phyloP scores from a whole-genome alignment of 441 rosid genomes.

The Erodium moschatum region DNA sequence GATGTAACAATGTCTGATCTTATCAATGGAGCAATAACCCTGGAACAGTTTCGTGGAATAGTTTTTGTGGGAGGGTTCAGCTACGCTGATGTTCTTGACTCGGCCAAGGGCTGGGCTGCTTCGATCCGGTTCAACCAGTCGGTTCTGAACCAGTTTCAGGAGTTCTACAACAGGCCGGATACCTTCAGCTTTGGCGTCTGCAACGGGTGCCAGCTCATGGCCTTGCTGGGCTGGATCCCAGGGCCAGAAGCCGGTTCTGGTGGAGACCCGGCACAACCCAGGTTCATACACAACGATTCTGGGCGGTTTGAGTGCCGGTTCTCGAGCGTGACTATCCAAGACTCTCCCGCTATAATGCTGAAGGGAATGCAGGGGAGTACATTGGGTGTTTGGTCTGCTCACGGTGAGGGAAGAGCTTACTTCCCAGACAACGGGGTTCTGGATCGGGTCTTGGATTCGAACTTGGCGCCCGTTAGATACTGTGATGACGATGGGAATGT shows the following conservation, averaged over 20 bases:
- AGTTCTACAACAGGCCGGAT: slow-evolving; percentile 76
- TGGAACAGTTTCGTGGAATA: slow-evolving; percentile 64
- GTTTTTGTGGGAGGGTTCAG: slow-evolving; percentile 95
- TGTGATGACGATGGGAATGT: slow-evolving; percentile 80
- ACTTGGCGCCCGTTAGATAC: slow-evolving; percentile 74
- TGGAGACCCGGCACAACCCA: slow-evolving; percentile 74
- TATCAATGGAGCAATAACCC: slow-evolving; percentile 48
- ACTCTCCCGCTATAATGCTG: slow-evolving; percentile 84
- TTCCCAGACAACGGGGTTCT: slow-evolving; percentile 86
- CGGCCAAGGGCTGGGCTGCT: slow-evolving; percentile 98
- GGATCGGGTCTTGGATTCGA: slow-evolving; percentile 59
- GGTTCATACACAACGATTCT: slow-evolving; percentile 90
- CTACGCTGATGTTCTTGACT: slow-evolving; percentile 90
- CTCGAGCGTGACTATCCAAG: slow-evolving; percentile 62
- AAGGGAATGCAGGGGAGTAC: slow-evolving; percentile 95
- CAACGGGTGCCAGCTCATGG: slow-evolving; percentile 97
- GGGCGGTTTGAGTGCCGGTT: slow-evolving; percentile 93
- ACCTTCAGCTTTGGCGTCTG: slow-evolving; percentile 93
- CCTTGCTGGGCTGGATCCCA: slow-evolving; percentile 88
- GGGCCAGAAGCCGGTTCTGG: slow-evolving; percentile 87
- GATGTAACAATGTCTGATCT: slow-evolving; percentile 89
- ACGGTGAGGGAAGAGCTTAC: slow-evolving; percentile 92
- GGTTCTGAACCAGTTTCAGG: slow-evolving; percentile 68
- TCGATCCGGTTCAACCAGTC: slow-evolving; percentile 76
- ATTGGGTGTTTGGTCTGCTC: slow-evolving; percentile 94